Evolutionary conservation across 176 grass and related monocot species (phyloP), one percentile per base, ranked within the genome.

Genomic region (Juncus effusus): DNA sequence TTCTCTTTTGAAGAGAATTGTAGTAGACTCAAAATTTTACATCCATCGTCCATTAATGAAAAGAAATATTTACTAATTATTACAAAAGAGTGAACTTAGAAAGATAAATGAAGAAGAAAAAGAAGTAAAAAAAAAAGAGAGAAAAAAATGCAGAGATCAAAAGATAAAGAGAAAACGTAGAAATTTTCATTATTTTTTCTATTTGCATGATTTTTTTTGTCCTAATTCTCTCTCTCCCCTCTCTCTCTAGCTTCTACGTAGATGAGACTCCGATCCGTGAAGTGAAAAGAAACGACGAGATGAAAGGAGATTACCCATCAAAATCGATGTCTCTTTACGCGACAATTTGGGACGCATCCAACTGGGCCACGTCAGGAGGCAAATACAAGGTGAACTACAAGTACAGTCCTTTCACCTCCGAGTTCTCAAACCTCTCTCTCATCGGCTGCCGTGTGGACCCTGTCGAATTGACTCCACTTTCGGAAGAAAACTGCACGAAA

Each of bases 371-470:
- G 12, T 82, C 67, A 35, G 79, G 84, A 3, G 84, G 84, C 14
- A 79, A 76, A 38, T 86, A 86, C 84, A 86, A 86, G 78, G 84
- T 86, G 54, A 78, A 86, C 69, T 86, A 86, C 60, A 86, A 86
- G 62, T 71, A 78, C 9, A 54, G 74, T 10, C 84, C 84, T 3
- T 86, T 74, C 15, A 51, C 68, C 0, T 79, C 79, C 0, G 79
- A 86, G 41, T 78, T 86, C 14, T 59, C 56, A 0, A 58, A 86
- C 11, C 79, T 82, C 28, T 67, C 39, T 58, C 75, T 86, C 6
- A 47, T 78, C 3, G 84, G 79, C 36, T 86, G 84, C 19, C 87
- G 65, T 57, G 58, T 74, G 39, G 84, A 78, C 76, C 74, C 81
- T 50, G 49, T 88, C 79, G 67, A 62, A 16, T 60, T 80, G 81